These are phyloP conservation scores for Pascua guehoae DNA, from an alignment of 1,284 basidiomycete species.

Conservation along the genomic window DNA sequence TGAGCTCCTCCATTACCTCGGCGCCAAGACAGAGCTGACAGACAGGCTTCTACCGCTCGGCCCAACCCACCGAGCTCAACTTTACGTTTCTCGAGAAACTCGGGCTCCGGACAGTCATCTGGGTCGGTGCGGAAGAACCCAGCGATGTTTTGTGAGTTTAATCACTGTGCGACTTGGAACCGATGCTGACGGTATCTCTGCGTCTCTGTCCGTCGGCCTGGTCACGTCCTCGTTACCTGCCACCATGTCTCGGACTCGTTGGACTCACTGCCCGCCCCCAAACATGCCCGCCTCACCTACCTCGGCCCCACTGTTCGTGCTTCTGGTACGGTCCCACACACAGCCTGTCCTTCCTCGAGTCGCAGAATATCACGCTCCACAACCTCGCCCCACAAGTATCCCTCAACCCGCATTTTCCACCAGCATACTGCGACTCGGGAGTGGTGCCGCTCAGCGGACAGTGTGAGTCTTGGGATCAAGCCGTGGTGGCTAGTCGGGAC, in stretches of 20 bases:
- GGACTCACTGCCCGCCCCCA: not conserved
- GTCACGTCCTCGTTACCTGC: too few species aligned
- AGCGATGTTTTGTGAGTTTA: constrained; percentile 51
- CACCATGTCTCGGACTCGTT: not conserved
- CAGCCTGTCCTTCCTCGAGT: constrained; percentile 47
- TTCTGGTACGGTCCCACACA: not conserved
- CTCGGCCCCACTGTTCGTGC: too few species aligned
- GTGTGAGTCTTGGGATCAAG: constrained; percentile 24
- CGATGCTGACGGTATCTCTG: not conserved
- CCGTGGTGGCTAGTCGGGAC: too few species aligned
- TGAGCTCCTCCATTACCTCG: too few species aligned
- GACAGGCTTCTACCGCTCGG: constrained; percentile 52
- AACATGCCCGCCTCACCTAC: too few species aligned
- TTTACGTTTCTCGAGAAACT: constrained; percentile 56
- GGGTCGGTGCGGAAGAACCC: constrained; percentile 56
- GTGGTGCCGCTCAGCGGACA: constrained; percentile 43
- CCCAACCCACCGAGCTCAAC: constrained; percentile 56
- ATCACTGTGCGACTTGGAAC: not conserved
- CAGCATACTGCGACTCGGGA: constrained; percentile 46
- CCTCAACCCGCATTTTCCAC: constrained; percentile 45
- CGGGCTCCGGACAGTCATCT: constrained; percentile 52
- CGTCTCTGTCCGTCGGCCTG: not conserved
- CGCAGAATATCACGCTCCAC: constrained; percentile 42
- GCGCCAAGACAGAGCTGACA: too few species aligned
- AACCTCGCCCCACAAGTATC: constrained; percentile 42